phyloP scores from a whole-genome alignment of 75 land plant species.

The Larix kaempferi region DNA sequence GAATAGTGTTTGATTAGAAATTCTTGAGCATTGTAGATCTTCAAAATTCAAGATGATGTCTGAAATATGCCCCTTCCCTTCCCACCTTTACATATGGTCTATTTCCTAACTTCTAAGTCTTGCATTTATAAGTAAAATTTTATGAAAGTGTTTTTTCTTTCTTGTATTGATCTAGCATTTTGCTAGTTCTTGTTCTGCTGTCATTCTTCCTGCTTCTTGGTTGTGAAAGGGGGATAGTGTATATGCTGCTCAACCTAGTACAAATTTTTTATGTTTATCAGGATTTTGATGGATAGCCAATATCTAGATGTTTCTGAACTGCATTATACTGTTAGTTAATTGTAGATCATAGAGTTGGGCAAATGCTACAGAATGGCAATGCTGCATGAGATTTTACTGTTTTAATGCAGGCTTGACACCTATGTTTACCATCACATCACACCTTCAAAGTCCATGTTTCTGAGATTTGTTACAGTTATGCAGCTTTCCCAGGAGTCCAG shows the following conservation, averaged over 20 bases:
- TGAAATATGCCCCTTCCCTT: not conserved
- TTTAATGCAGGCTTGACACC: not conserved
- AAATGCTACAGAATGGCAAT: not conserved
- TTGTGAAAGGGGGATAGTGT: not conserved
- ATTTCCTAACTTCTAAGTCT: no score
- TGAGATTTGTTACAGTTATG: not conserved
- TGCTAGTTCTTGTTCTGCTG: not conserved
- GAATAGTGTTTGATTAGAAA: not conserved
- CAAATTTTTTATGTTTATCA: no score
- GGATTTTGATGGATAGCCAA: no score
- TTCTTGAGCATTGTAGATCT: no score
- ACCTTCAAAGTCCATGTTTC: not conserved
- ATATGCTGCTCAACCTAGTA: not conserved
- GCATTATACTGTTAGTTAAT: not conserved
- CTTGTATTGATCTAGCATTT: not conserved
- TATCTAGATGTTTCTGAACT: no score
- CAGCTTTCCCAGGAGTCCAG: no score
- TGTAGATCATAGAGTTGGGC: not conserved
- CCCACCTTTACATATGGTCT: no score
- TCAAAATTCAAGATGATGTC: not conserved
- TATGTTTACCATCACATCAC: not conserved
- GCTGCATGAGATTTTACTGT: not conserved
- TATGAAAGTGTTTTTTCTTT: not conserved
- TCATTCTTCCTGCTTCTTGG: no score
- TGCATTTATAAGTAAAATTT: no score